Evolutionary conservation across 345 rosid species (phyloP).

Genomic region (Kernera saxatilis): DNA sequence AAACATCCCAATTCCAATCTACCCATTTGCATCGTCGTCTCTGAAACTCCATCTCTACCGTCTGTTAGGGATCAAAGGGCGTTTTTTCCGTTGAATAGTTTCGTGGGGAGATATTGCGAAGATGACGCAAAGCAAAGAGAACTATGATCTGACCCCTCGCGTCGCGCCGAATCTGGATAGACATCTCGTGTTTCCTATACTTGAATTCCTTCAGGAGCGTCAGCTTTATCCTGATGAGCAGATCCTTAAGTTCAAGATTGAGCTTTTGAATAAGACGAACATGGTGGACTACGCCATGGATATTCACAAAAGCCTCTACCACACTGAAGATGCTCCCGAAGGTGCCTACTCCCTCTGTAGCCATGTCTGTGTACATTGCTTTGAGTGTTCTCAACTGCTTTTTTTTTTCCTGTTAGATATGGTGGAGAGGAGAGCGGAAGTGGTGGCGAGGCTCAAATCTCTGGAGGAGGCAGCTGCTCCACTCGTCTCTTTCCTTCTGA

Average conservation of each 20-base stretch:
- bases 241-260: constrained; percentile 85
- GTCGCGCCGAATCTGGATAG: constrained; percentile 71
- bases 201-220: constrained; percentile 87
- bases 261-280: constrained; percentile 83
- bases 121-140: constrained; percentile 26
- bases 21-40: neutral
- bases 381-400: too few species aligned
- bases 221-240: constrained; percentile 78
- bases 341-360: neutral
- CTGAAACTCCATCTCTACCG: neutral
- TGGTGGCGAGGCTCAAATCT: constrained; percentile 76
- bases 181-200: constrained; percentile 82
- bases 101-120: neutral
- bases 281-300: constrained; percentile 99
- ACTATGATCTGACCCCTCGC: constrained; percentile 64
- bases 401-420: too few species aligned
- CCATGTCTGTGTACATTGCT: neutral
- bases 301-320: constrained; percentile 93
- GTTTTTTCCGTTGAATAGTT: neutral
- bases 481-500: constrained; percentile 63
- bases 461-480: constrained; percentile 93
- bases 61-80: too few species aligned
- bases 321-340: constrained; percentile 83
- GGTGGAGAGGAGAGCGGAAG: constrained; percentile 87
- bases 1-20: neutral